Evolutionary conservation across 148 eudicot genomes (phyloP), one percentile per base, ranked within the genome.

Genomic region (Limonium bicolor): DNA sequence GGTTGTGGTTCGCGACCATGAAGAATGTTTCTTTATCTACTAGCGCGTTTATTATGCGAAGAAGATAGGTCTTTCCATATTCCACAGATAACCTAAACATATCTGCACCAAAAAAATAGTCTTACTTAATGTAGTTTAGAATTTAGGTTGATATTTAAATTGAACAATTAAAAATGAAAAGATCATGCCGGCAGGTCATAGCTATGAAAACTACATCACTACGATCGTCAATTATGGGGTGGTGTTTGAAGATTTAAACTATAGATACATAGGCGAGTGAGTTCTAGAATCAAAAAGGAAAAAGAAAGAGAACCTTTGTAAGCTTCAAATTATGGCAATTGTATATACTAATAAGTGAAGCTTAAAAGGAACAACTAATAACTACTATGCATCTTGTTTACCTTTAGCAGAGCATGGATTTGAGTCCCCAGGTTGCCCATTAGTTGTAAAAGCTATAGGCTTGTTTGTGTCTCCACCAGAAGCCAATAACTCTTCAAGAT

Each of bases 1-100:
- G 5, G 4, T 36, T 37, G 27, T 61, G 65, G 21, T 38, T 4
- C 0, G 65, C 65, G 6, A 61, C 14, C 16, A 19, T 33, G 18
- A 61, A 38, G 46, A 61, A 61, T 34, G 53, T 23, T 37, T 45
- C 54, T 16, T 61, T 59, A 17, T 53, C 48, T 53, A 61, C 37
- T 15, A 53, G 22, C 7, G 59, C 22, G 26, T 46, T 53, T 18
- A 61, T 54, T 16, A 61, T 17, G 0, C 65, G 65, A 22, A 60
- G 58, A 15, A 60, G 58, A 20, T 60, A 60, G 1, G 53, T 60
- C 36, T 52, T 60, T 8, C 65, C 65, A 10, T 37, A 23, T 5
- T 52, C 27, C 2, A 60, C 46, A n/a, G 13, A 9, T 18, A 53
- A 10, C 1, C 31, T 52, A 27, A 19, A 36, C 18, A 44, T 60